Conservation (phyloP, 345 rosid species). For the Corymbia maculata region DNA sequence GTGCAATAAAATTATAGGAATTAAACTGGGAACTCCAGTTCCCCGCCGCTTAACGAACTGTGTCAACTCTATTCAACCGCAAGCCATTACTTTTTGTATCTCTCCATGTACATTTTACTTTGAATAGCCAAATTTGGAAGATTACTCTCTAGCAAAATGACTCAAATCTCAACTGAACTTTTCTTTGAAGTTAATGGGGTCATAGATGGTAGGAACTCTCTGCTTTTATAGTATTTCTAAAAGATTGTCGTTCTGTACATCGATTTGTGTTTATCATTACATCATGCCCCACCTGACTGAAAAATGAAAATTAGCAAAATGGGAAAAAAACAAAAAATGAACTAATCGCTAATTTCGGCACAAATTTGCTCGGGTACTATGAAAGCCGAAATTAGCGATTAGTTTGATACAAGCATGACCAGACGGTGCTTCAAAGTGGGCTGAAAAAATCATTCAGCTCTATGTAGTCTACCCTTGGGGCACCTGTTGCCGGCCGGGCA, state of each 20-base stretch:
- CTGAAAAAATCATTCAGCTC: too few species aligned
- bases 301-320: too few species aligned
- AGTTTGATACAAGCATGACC: background rate
- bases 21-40: background rate
- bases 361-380: too few species aligned
- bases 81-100: background rate
- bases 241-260: too few species aligned
- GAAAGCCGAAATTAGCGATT: too few species aligned
- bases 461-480: too few species aligned
- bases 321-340: too few species aligned
- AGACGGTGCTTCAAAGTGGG: background rate
- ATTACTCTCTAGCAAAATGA: background rate
- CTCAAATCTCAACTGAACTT: background rate
- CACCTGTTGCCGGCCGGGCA: background rate
- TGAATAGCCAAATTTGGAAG: background rate
- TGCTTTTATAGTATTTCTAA: too few species aligned
- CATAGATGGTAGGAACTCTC: background rate
- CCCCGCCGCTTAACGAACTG: background rate
- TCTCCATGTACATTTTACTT: background rate
- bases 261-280: too few species aligned
- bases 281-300: too few species aligned
- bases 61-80: background rate
- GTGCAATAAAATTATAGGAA: background rate
- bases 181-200: background rate
- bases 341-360: too few species aligned